Base-by-base conservation (phyloP, 2,329 filamentous ascomycete species). In the Chaetomium sp. region DNA sequence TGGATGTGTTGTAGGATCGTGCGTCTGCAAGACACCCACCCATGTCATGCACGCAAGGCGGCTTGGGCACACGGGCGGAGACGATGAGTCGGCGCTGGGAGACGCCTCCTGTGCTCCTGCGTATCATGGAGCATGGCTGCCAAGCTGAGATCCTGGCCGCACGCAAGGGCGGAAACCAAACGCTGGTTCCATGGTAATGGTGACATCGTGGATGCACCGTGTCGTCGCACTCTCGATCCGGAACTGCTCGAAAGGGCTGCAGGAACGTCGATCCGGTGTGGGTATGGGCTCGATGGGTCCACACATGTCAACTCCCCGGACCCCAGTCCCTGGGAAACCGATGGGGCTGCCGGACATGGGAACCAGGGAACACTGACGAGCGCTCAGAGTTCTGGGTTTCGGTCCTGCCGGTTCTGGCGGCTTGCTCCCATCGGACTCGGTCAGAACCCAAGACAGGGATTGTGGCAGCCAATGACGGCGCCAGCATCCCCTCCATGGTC, bases 161-260 rank as follows among this genome's bases (percentile, higher is more conserved):
- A 60, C 21, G 58, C 58, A 55, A 49, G 59, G 47, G 54, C 47
- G 47, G 47, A 42, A 58, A 33, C 10, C 55, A 21, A 29, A 31
- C 21, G 31, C 53, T n/a, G 21, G 51, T 56, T 31, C 57, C n/a
- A 42, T 50, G 35, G 56, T 21, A 35, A 45, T 33, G 45, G 57
- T 53, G 51, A 51, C 42, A 55, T 57, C 57, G 29, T 42, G 38
- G 25, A 23, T 33, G 25, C 49, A 49, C 45, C 13, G 47, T 49
- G 31, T 33, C 35, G 33, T 61, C 9, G 59, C 49, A 55, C 38
- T 56, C 59, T 6, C 63, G 59, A 62, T 65, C 59, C n/a, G 58
- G 54, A 45, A 49, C 21, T 31, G 47, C 55, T 58, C 27, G 53
- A 56, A 45, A 7, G 38, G 35, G 49, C 38, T 58, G 58, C 63